phyloP scores from a whole-genome alignment of 176 grass and related monocot species.

The Carex littledalei region DNA sequence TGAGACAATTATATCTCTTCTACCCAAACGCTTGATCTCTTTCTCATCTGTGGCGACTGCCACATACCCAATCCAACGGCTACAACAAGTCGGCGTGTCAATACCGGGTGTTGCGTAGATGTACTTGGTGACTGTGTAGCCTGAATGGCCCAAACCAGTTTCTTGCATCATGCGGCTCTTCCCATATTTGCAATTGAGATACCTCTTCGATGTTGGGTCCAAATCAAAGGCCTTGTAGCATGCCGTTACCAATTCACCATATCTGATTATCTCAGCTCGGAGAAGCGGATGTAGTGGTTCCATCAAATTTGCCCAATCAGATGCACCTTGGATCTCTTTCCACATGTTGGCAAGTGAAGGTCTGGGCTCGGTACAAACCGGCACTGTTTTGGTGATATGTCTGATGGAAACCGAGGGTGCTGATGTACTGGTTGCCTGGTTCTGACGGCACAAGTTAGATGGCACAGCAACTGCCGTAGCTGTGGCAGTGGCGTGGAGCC shows the following conservation, averaged over 20 bases:
- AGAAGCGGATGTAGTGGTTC: slow-evolving; percentile 61
- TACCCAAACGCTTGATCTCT: slow-evolving; percentile 30
- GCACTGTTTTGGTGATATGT: neutral
- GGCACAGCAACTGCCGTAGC: neutral
- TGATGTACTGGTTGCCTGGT: slow-evolving; percentile 6
- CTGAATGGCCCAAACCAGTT: slow-evolving; percentile 49
- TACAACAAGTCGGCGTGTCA: slow-evolving; percentile 41
- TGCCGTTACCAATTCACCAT: slow-evolving; percentile 64
- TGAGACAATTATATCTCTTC: slow-evolving; percentile 50
- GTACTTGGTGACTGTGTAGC: slow-evolving; percentile 59
- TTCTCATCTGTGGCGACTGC: slow-evolving; percentile 35
- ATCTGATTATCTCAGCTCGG: slow-evolving; percentile 59
- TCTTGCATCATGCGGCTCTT: slow-evolving; percentile 55
- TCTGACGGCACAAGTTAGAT: slow-evolving; percentile 1
- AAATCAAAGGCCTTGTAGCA: slow-evolving; percentile 83
- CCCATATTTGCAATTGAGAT: slow-evolving; percentile 81
- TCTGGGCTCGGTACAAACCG: neutral
- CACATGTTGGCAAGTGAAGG: slow-evolving; percentile 40
- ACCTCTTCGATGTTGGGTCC: slow-evolving; percentile 38
- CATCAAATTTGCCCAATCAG: slow-evolving; percentile 52
- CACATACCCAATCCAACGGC: slow-evolving; percentile 81
- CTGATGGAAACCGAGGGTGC: neutral
- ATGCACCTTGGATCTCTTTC: slow-evolving; percentile 56
- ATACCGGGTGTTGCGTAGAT: slow-evolving; percentile 54
- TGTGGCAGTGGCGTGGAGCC: neutral